Evolutionary conservation across 805 yeast genomes (phyloP).

Genomic region (Maudiozyma saulgeensis): DNA sequence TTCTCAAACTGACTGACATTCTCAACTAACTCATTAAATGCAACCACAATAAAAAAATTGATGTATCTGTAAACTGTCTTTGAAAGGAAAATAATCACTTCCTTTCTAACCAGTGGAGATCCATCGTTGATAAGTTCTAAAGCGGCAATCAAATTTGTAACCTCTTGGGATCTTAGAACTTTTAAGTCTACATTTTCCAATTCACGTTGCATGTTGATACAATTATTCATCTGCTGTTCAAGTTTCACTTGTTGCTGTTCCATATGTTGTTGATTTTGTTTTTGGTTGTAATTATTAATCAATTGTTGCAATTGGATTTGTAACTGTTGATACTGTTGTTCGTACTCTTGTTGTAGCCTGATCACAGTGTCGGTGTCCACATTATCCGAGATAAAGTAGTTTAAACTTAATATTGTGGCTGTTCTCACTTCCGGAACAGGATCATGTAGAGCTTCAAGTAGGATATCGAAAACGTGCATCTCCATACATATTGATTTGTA

Average conservation of each 20-base stretch:
- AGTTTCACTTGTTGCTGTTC: slow-evolving; percentile 24
- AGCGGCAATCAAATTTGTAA: slow-evolving; percentile 58
- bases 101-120: slow-evolving; percentile 79
- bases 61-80: slow-evolving; percentile 60
- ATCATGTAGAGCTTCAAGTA: slow-evolving; percentile 57
- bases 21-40: slow-evolving; percentile 74
- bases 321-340: slow-evolving; percentile 26
- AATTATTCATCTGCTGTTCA: slow-evolving; percentile 26
- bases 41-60: slow-evolving; percentile 74
- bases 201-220: slow-evolving; percentile 21
- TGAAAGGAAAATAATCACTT: slow-evolving; percentile 68
- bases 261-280: slow-evolving; percentile 17
- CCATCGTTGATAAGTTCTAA: slow-evolving; percentile 73
- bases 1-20: slow-evolving; percentile 57
- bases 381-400: slow-evolving; percentile 51
- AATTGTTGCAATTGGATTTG: slow-evolving; percentile 25
- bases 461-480: slow-evolving; percentile 45
- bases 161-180: slow-evolving; percentile 57
- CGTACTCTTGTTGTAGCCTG: slow-evolving; percentile 27
- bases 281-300: slow-evolving; percentile 19
- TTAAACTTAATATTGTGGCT: slow-evolving; percentile 64
- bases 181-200: slow-evolving; percentile 26
- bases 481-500: slow-evolving; percentile 64
- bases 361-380: slow-evolving; percentile 29
- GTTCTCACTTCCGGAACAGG: slow-evolving; percentile 95